These are phyloP conservation scores for Fusarium circinatum DNA, from an alignment of 2,329 filamentous ascomycete genomes.

Conservation along the genomic window DNA sequence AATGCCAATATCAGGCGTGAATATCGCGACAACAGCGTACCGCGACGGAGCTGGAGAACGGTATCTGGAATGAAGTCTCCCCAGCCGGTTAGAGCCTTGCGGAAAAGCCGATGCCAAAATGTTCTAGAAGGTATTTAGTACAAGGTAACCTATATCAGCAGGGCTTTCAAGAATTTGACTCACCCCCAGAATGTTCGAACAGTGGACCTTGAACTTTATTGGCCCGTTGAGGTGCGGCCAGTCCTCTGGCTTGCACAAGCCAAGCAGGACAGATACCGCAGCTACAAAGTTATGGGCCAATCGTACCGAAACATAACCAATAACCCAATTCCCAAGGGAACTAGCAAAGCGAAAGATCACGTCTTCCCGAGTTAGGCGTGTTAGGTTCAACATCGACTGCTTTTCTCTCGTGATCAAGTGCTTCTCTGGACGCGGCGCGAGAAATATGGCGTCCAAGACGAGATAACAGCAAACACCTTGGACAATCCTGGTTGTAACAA, in stretches of 20 bases:
- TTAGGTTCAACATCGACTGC: not conserved
- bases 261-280: not conserved
- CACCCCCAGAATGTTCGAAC: constrained; percentile 14
- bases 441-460: not conserved
- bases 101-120: constrained; percentile 11
- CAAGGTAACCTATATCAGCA: too few species aligned
- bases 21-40: not conserved
- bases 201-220: not conserved
- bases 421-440: not conserved
- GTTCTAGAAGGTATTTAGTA: too few species aligned
- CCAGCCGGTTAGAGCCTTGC: not conserved
- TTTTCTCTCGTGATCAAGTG: not conserved
- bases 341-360: not conserved
- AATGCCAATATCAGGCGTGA: not conserved
- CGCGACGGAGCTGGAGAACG: not conserved
- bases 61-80: constrained; percentile 2
- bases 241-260: not conserved
- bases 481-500: not conserved
- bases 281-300: not conserved
- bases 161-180: rapidly evolving
- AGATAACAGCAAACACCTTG: not conserved
- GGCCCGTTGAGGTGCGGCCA: constrained; percentile 6
- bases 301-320: not conserved
- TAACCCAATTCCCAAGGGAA: not conserved
- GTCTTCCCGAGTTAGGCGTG: not conserved